phyloP scores from a whole-genome alignment of 805 yeast species.

The Maudiozyma barnettii region DNA sequence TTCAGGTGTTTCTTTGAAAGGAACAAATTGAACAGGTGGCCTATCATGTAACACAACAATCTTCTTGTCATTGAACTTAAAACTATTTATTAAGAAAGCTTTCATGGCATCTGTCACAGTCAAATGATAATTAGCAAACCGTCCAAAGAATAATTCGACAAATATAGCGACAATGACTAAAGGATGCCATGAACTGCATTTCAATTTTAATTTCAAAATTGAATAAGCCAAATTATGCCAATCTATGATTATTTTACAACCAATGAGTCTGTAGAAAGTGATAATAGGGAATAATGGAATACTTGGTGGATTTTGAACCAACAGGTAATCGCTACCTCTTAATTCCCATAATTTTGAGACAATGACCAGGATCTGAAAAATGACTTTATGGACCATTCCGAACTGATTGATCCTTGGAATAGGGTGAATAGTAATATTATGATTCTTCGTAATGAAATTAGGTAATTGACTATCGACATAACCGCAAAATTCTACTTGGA shows the following conservation, averaged over 20 bases:
- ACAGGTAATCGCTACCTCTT: conserved; percentile 54
- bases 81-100: conserved; percentile 43
- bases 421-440: conserved; percentile 42
- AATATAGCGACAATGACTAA: conserved; percentile 48
- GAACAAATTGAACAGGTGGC: conserved; percentile 62
- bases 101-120: conserved; percentile 77
- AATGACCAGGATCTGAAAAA: conserved; percentile 43
- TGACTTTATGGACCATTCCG: conserved; percentile 40
- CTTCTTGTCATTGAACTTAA: conserved; percentile 40
- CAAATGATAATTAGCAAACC: conserved; percentile 58
- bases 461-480: conserved; percentile 56
- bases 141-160: conserved; percentile 58
- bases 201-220: conserved; percentile 58
- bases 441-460: conserved; percentile 39
- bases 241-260: conserved; percentile 66
- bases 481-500: conserved; percentile 77
- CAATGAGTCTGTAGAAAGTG: conserved; percentile 44
- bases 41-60: conserved; percentile 73
- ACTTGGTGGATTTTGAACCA: conserved; percentile 90
- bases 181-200: conserved; percentile 42
- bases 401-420: conserved; percentile 9
- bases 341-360: conserved; percentile 40
- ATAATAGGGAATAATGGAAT: conserved; percentile 69
- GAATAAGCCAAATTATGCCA: conserved; percentile 95
- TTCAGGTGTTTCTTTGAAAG: conserved; percentile 30